Base-by-base conservation (phyloP, 2,329 filamentous ascomycete species). In the Decorospora gaudefroyi region DNA sequence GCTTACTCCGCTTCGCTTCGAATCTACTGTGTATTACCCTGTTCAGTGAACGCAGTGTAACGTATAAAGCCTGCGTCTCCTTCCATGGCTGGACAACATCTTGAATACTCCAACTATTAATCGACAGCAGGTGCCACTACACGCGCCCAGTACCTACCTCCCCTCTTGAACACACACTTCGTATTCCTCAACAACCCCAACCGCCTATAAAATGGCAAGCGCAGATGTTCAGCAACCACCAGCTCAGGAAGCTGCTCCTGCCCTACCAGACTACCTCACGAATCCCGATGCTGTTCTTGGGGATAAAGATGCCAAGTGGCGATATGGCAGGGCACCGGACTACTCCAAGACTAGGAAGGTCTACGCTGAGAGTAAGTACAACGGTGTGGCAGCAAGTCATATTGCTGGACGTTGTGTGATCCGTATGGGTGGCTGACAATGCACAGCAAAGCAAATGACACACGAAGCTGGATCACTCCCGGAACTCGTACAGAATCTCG, bases 401-500 rank as follows among this genome's bases (percentile, higher is more conserved):
- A 17, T 34, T 52, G 18, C 21, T 29, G 30, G 16, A 17, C 37
- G 26, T n/a, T 19, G 9, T 29, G 12, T 17, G 21, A 23, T 10
- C 21, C 6, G 21, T 10, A 23, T 23, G 6, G 4, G 8, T 26
- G 30, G 28, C 32, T 44, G 21, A 49, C 9, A 7, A 9, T 10
- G n/a, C 13, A 8, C 31, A 86, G 83, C 79, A 39, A 85, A 83
- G 65, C 73, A 70, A 23, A 75, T 72, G 67, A 76, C 69, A 57
- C 84, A 86, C 64, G 67, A 70, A 31, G 72, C 80, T 3, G 76
- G 74, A 23, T 82, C 78, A 42, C 76, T 87, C 2, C 77, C 80
- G 10, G 70, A 77, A 34, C 76, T 87, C 4, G 83, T 87, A 26
- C 79, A 86, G 64, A 87, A 86, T 61, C 77, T 87, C 1, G 83